phyloP scores from a whole-genome alignment of 352 stramenopile genomes.

The Globisporangium cederbergense region DNA sequence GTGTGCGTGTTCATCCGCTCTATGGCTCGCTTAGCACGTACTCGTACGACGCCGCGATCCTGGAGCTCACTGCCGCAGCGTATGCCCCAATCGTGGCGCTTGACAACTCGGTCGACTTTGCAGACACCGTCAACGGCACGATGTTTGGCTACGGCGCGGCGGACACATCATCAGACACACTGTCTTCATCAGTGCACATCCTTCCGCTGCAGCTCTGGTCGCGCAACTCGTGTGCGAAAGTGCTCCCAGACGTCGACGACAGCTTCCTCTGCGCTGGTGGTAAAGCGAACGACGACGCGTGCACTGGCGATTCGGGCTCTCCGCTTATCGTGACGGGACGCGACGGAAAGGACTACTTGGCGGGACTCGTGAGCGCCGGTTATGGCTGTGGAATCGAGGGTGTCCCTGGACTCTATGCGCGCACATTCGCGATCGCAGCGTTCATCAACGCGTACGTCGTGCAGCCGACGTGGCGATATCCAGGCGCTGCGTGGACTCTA shows the following conservation, averaged over 20 bases:
- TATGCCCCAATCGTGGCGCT: slow-evolving; percentile 2
- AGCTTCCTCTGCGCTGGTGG: slow-evolving; percentile 6
- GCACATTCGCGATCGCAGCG: neutral
- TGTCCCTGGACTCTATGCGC: neutral
- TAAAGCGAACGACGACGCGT: slow-evolving; percentile 1
- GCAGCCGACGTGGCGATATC: slow-evolving; percentile 1
- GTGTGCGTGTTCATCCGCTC: neutral
- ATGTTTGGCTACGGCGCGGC: slow-evolving; percentile 1
- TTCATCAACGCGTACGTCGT: slow-evolving; percentile 6
- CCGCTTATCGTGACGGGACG: neutral
- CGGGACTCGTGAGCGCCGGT: neutral
- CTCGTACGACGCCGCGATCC: slow-evolving; percentile 2
- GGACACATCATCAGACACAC: neutral
- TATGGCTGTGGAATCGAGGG: slow-evolving; percentile 1
- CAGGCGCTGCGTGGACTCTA: neutral
- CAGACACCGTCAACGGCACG: neutral
- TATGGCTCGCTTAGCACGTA: neutral
- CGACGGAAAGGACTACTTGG: slow-evolving; percentile 1
- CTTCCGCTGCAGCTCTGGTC: neutral
- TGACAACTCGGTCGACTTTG: slow-evolving; percentile 7
- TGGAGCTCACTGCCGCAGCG: neutral
- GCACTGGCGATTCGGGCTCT: slow-evolving; percentile 2
- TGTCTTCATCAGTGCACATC: neutral
- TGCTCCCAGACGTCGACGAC: slow-evolving; percentile 4
- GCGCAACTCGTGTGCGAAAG: neutral